Conservation (phyloP, 1,139 yeast genomes). For the Pneumocystis canis region DNA sequence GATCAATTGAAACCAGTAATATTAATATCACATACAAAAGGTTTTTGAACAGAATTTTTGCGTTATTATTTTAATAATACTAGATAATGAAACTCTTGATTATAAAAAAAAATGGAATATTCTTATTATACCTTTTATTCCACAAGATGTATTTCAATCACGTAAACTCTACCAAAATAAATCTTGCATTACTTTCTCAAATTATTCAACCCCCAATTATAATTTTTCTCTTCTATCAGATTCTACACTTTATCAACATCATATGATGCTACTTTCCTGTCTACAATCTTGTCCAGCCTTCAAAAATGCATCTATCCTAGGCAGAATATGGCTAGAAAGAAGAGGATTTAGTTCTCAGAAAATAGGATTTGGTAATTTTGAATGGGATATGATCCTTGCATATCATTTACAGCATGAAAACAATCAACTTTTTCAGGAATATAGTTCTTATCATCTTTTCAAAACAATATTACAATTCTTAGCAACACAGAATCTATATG, state of each 20-base stretch:
- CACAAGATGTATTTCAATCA: slow-evolving; percentile 63
- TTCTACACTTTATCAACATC: slow-evolving; percentile 50
- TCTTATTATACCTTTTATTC: slow-evolving; percentile 54
- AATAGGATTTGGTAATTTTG: slow-evolving; percentile 89
- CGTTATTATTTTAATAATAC: slow-evolving; percentile 49
- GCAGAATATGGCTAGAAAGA: slow-evolving; percentile 80
- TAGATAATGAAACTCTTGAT: slow-evolving; percentile 41
- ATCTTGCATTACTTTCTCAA: slow-evolving; percentile 25
- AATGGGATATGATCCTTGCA: slow-evolving; percentile 68
- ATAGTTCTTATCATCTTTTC: slow-evolving; percentile 82
- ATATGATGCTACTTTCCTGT: slow-evolving; percentile 60
- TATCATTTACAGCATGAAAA: slow-evolving; percentile 61
- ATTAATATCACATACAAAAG: not conserved
- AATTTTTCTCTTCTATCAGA: slow-evolving; percentile 66
- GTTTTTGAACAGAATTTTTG: not conserved
- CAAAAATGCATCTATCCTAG: slow-evolving; percentile 74
- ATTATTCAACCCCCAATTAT: slow-evolving; percentile 69
- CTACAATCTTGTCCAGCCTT: slow-evolving; percentile 71
- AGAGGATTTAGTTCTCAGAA: slow-evolving; percentile 53
- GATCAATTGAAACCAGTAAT: slow-evolving; percentile 6
- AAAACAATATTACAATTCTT: slow-evolving; percentile 72
- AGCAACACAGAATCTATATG: slow-evolving; percentile 57
- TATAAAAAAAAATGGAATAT: slow-evolving; percentile 30
- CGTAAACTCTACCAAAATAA: slow-evolving; percentile 52
- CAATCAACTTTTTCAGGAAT: slow-evolving; percentile 66